phyloP scores from a whole-genome alignment of 208 protist species.

The Wallacemonas sp. region DNA sequence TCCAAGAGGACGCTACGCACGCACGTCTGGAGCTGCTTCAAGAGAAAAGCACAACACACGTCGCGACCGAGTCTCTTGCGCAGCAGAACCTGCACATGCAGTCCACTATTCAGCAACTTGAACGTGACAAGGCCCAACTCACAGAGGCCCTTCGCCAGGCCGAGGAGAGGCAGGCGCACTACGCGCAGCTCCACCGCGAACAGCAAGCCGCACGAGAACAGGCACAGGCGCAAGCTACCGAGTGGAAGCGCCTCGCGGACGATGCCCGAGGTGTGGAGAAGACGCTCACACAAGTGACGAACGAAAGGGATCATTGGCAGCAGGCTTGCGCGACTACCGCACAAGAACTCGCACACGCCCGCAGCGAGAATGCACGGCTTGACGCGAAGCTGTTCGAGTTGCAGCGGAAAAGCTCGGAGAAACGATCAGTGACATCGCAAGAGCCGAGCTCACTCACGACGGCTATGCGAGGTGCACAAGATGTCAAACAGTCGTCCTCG shows the following conservation, averaged over 20 bases:
- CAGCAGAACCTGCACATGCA: neutral
- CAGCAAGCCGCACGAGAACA: neutral
- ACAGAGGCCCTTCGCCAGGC: neutral
- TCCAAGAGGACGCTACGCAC: slow-evolving; percentile 1
- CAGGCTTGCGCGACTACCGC: neutral
- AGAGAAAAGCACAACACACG: neutral
- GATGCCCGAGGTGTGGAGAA: neutral
- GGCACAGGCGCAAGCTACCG: too few relatives aligned
- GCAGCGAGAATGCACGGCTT: slow-evolving; percentile 17
- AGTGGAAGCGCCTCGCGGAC: too few relatives aligned
- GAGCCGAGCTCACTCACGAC: too few relatives aligned
- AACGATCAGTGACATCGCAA: too few relatives aligned
- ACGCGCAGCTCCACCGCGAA: neutral
- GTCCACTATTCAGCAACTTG: slow-evolving; percentile 2
- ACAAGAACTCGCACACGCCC: slow-evolving; percentile 14
- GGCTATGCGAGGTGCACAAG: too few relatives aligned
- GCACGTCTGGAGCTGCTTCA: neutral
- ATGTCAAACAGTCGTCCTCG: too few relatives aligned
- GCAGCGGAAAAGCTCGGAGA: slow-evolving; percentile 16
- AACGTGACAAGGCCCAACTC: neutral
- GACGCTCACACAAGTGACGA: neutral
- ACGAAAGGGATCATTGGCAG: neutral
- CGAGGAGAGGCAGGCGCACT: neutral
- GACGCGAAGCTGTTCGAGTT: slow-evolving; percentile 21
- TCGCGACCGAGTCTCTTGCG: neutral